Evolutionary conservation across 306 rosid species (phyloP).

Genomic region (Gynostemma pentaphyllum): DNA sequence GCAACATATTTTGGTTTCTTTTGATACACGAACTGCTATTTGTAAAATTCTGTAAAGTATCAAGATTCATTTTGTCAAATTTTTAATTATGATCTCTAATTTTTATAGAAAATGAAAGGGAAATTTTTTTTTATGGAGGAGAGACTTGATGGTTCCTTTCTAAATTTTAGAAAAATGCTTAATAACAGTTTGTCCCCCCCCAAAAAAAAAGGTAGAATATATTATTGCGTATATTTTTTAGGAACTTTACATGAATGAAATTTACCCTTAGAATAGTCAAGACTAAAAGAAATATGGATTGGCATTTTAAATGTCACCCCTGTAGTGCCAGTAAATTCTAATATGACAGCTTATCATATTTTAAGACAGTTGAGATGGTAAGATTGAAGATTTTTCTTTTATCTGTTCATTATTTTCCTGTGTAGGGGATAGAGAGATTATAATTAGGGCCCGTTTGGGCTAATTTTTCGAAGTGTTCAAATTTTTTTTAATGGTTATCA

Average conservation of each 20-base stretch:
- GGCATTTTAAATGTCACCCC: no score
- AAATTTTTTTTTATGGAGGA: no score
- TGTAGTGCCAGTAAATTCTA: no score
- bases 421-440: no score
- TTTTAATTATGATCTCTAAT: neutral
- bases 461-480: no score
- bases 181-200: neutral
- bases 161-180: neutral
- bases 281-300: neutral
- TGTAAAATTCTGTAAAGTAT: conserved; percentile 17
- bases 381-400: no score
- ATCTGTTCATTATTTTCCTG: no score
- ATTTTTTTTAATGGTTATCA: no score
- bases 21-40: conserved; percentile 22
- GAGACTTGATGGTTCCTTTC: neutral
- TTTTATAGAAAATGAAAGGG: neutral
- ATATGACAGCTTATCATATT: no score
- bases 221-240: neutral
- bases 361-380: no score
- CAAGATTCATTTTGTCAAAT: neutral
- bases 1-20: conserved; percentile 18
- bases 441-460: no score
- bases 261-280: neutral
- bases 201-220: neutral
- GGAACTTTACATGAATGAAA: neutral